Conservation (phyloP, 208 protist species). For the Balamuthia mandrillaris region DNA sequence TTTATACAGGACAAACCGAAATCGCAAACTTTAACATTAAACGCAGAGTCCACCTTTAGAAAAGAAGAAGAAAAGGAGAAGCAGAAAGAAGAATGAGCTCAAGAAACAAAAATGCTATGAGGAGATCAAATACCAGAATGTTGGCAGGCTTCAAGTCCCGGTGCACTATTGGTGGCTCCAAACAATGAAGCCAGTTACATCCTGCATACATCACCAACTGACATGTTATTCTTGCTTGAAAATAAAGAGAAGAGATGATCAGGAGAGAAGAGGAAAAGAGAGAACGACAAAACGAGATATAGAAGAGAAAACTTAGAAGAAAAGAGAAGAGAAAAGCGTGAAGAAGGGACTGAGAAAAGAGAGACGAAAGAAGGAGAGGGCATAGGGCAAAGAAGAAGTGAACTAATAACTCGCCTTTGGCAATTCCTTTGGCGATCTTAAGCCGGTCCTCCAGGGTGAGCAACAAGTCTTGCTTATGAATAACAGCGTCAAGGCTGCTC, state of each 20-base stretch:
- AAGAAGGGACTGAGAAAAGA: no score
- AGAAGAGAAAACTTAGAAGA: no score
- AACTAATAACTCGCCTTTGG: background rate
- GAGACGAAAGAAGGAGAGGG: no score
- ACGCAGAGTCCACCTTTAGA: no score
- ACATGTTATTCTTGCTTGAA: background rate
- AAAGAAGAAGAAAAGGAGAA: no score
- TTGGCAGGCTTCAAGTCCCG: constrained; percentile 31
- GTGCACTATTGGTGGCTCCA: constrained; percentile 17
- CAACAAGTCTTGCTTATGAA: background rate
- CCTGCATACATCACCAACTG: background rate
- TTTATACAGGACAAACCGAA: constrained; percentile 29
- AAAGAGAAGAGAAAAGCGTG: no score
- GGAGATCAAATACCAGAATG: constrained; percentile 1
- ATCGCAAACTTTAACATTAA: constrained; percentile 22
- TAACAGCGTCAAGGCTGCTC: background rate
- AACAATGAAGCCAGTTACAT: constrained; percentile 27
- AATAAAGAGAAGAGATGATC: background rate
- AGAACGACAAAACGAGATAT: no score
- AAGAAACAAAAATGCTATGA: no score
- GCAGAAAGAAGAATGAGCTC: no score
- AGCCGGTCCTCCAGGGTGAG: background rate
- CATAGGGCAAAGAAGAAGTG: no score
- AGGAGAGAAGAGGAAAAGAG: background rate
- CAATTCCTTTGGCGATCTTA: constrained; percentile 6